Base-by-base conservation (phyloP, 495 filamentous ascomycete genomes). In the Podospora pseudopauciseta region DNA sequence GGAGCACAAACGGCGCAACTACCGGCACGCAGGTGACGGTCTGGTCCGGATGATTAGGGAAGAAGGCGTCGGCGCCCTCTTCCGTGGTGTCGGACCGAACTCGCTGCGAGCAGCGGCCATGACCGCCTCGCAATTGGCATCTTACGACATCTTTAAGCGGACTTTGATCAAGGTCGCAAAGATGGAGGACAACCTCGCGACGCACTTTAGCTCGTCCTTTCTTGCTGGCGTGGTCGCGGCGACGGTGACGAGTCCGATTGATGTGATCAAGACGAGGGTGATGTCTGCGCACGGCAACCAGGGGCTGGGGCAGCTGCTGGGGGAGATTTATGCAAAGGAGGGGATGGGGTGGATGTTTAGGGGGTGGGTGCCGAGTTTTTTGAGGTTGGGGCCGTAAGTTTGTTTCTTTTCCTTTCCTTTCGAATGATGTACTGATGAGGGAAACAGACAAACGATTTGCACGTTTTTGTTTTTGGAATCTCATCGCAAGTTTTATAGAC, bases 361-460 rank as follows among this genome's bases (percentile, higher is more conserved):
- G 74, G 95, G 95, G n/a, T 99, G 95, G 95, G 90, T 97, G 58
- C 95, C 95, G 11, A 95, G 92, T 73, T 99, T 99, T 77, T 88
- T 97, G 66, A 85, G 95, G n/a, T 75, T 99, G 66, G 96, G 87
- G 67, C 87, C 85, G 82, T 85, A 77, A 76, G 82, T 82, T 39
- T 26, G 60, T 59, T 19, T 26, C 53, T 57, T 16, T 55, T 64
- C 34, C 55, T n/a, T 34, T 60, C 49, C 60, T 30, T 58, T 11
- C n/a, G 30, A 28, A 54, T 59, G 16, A 19, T 44, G 2, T 20
- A 11, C 27, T 66, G 58, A 23, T 67, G 44, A 73, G 55, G 68
- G 58, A 15, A 60, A 26, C n/a, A 82, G 81, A 27, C 95, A 99
- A 83, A 99, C 95, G 3, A 92, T 98, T 74, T 89, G 91, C 67